Evolutionary conservation across 805 yeast genomes (phyloP), one percentile per base, ranked within the genome.

Genomic region (Maudiozyma serrabonitensis): DNA sequence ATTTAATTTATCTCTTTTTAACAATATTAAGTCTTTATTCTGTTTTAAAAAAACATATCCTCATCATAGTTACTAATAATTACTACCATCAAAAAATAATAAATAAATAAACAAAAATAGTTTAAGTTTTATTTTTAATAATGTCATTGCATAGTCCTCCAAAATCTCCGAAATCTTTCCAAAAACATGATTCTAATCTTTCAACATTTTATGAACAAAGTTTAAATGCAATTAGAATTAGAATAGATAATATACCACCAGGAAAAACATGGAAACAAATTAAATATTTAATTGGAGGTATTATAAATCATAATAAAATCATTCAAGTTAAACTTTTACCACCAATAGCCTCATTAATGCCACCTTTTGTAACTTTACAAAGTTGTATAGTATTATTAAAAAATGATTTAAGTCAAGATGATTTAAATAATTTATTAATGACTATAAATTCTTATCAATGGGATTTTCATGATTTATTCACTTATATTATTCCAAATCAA

Each of bases 181-280:
- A 23, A 39, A 39, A 19, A 19, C 26, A 19, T 6, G 12, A 13
- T 39, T n/a, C 26, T 34, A 18, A 43, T 23, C 21, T 25, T 12
- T 4, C 15, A 2, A 26, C 16, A 21, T 23, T 16, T 16, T 18
- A 44, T 37, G 25, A 31, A 12, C 46, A 41, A 16, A 35, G 32
- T 13, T 18, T 37, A 46, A 46, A 38, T 15, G 41, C 39, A 9
- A 18, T 48, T 13, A 19, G 45, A 42, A 49, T 64, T 31, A 54
- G 62, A 47, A 58, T 65, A 16, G 68, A 65, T 48, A 64, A 65
- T 52, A 43, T 65, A 25, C 69, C 69, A 31, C 67, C 66, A 25
- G 63, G 63, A 12, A 63, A 65, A 52, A 58, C 54, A 26, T 65
- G 69, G 69, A 60, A 61, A 44, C 65, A 65, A 45, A 56, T 65